Conservation (phyloP, 106 monocot species). For the Iris macrosiphon region DNA sequence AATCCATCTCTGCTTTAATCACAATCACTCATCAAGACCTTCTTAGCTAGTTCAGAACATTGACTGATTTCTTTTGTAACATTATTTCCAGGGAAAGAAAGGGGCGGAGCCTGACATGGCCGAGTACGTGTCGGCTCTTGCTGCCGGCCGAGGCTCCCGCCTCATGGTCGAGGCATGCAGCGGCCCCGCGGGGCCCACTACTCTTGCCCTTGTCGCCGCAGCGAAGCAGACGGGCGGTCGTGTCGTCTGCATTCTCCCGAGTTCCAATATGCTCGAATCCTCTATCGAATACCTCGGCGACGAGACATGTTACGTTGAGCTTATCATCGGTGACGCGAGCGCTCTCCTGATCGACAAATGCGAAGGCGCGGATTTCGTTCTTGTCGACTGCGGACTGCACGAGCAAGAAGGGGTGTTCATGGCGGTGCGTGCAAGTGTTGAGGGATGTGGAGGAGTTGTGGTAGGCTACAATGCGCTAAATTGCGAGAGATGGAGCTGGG, state of each 20-base stretch:
- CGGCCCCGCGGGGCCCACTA: slow-evolving; percentile 39
- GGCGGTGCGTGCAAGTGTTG: slow-evolving; percentile 19
- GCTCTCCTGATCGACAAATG: slow-evolving; percentile 15
- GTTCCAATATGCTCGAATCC: slow-evolving; percentile 11
- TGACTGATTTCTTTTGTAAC: no score
- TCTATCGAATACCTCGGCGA: slow-evolving; percentile 19
- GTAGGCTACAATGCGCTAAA: slow-evolving; percentile 40
- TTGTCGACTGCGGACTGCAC: slow-evolving; percentile 38
- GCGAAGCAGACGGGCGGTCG: slow-evolving; percentile 53
- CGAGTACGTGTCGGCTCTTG: slow-evolving; percentile 63
- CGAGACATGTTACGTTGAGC: slow-evolving; percentile 14
- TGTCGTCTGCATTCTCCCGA: slow-evolving; percentile 40
- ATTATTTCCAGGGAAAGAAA: slow-evolving; percentile 23
- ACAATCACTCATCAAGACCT: neutral
- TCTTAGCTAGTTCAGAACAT: neutral
- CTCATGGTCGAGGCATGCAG: slow-evolving; percentile 55
- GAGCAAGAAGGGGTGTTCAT: slow-evolving; percentile 24
- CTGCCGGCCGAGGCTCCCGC: slow-evolving; percentile 40
- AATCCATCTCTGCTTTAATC: no score
- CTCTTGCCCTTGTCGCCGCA: slow-evolving; percentile 43
- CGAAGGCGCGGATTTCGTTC: slow-evolving; percentile 41
- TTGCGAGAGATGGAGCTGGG: neutral
- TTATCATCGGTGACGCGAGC: slow-evolving; percentile 34
- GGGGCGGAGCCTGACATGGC: slow-evolving; percentile 41
- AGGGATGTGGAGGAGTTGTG: slow-evolving; percentile 15